phyloP scores from a whole-genome alignment of 768 basidiomycete genomes.

The Boletus reticuloceps region DNA sequence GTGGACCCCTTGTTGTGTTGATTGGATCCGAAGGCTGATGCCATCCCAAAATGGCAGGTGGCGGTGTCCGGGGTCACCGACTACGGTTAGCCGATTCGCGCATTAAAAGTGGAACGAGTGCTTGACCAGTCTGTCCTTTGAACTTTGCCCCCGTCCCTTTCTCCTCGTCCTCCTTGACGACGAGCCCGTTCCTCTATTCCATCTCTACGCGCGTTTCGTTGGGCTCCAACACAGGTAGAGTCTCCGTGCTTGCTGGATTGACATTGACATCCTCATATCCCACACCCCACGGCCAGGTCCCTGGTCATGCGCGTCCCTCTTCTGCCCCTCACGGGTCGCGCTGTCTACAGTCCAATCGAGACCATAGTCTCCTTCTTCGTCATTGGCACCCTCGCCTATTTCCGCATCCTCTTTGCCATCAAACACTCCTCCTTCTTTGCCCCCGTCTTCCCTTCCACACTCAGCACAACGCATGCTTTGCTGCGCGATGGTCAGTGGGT shows the following conservation, averaged over 20 bases:
- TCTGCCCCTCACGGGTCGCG: constrained; percentile 66
- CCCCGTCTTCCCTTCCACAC: constrained; percentile 43
- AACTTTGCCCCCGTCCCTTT: background rate
- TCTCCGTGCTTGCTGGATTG: background rate
- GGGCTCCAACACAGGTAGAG: background rate
- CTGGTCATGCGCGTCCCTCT: constrained; percentile 55
- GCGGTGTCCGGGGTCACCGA: constrained; percentile 26
- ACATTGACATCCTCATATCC: background rate
- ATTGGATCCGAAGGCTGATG: too few species aligned
- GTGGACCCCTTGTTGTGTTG: too few species aligned
- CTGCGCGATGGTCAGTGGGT: constrained; percentile 61
- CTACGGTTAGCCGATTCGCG: constrained; percentile 22
- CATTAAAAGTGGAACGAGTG: constrained; percentile 30
- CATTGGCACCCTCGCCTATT: constrained; percentile 90
- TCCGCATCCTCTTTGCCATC: constrained; percentile 87
- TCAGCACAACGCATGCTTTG: constrained; percentile 56
- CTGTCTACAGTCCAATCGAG: constrained; percentile 79
- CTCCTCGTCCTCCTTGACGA: background rate
- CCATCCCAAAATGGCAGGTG: background rate
- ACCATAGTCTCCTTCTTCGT: constrained; percentile 89
- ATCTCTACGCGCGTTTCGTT: background rate
- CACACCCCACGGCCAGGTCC: background rate
- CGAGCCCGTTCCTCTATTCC: background rate
- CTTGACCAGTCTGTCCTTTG: background rate
- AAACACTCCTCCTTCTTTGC: constrained; percentile 84